These are phyloP conservation scores for Ascochyta koolunga DNA, from an alignment of 2,329 filamentous ascomycete species.

Conservation along the genomic window DNA sequence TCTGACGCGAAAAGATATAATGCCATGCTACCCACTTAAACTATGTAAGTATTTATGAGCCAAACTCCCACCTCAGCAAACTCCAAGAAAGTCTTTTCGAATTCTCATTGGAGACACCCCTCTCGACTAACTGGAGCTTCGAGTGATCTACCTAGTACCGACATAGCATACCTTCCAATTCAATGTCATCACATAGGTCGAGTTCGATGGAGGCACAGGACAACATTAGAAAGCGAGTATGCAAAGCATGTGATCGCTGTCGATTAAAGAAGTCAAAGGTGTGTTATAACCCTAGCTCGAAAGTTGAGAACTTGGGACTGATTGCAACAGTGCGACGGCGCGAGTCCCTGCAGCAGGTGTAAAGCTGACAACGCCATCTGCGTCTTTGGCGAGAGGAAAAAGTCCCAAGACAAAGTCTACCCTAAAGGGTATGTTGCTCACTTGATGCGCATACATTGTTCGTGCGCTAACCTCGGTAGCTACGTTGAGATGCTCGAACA, in stretches of 20 bases:
- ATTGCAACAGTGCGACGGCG: conserved; percentile 62
- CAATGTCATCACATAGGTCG: conserved; percentile 45
- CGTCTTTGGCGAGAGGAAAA: conserved; percentile 69
- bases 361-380: conserved; percentile 69
- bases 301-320: conserved; percentile 12
- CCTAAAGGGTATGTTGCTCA: conserved; percentile 63
- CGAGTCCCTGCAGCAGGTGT: conserved; percentile 66
- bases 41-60: conserved; percentile 37
- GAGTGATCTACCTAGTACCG: neutral
- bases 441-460: neutral
- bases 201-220: conserved; percentile 51
- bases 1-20: conserved; percentile 50
- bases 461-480: conserved; percentile 43
- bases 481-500: conserved; percentile 72
- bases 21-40: conserved; percentile 43
- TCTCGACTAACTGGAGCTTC: conserved; percentile 8
- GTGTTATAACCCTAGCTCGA: conserved; percentile 24
- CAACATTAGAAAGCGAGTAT: conserved; percentile 65
- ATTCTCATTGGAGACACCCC: conserved; percentile 13
- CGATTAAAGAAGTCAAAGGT: conserved; percentile 71
- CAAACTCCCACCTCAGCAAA: conserved; percentile 30
- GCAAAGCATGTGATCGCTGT: conserved; percentile 71
- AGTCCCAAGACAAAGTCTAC: conserved; percentile 70
- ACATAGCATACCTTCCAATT: conserved; percentile 3
- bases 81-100: conserved; percentile 4